Base-by-base conservation (phyloP, 495 filamentous ascomycete species). In the Daldinia vernicosa region DNA sequence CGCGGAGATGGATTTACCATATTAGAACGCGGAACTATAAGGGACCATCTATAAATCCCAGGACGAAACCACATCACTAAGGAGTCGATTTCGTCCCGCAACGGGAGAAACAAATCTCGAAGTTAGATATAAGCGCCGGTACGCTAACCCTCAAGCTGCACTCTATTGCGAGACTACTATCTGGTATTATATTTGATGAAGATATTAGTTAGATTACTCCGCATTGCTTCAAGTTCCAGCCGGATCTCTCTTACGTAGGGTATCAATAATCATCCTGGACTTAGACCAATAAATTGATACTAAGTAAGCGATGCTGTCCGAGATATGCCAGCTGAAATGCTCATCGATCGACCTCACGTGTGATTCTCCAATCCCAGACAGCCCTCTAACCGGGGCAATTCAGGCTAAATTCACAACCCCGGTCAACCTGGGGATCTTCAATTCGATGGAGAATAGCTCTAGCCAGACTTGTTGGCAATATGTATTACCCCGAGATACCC, bases 331-430 rank as follows among this genome's bases (percentile, higher is more conserved):
- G 9, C 43, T 47, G 43, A 47, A 12, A 22, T 47, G 17, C 22
- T 24, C 19, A 47, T 47, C 7, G 5, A 30, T 15, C 22, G n/a
- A 63, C 51, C 55, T 69, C 59, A 69, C 62, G 66, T 69, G 56
- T 67, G 37, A 15, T 35, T 45, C 35, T 35, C 71, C 64, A 68
- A 53, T 57, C 35, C 66, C 32, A 60, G 58, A 45, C 30, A 9
- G 12, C 37, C 45, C 45, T 59, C 22, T 53, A 40, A 40, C 63
- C 51, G 59, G 59, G 67, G 63, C 24, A 54, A 75, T 75, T 75
- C 52, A 76, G 75, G 75, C 75, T 76, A 71, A 76, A 75, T 72
- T 24, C 56, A 28, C 22, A 57, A 62, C 56, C 66, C 50, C 43
- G 22, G 35, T 68, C 62, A 47, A 19, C 4, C 27, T 6, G n/a